Percentiles rank a stretch among this genome's conserved stretches.
These are phyloP conservation scores for Xylaria sp. DNA, from an alignment of 2,329 filamentous ascomycete genomes.

Conservation along the genomic window DNA sequence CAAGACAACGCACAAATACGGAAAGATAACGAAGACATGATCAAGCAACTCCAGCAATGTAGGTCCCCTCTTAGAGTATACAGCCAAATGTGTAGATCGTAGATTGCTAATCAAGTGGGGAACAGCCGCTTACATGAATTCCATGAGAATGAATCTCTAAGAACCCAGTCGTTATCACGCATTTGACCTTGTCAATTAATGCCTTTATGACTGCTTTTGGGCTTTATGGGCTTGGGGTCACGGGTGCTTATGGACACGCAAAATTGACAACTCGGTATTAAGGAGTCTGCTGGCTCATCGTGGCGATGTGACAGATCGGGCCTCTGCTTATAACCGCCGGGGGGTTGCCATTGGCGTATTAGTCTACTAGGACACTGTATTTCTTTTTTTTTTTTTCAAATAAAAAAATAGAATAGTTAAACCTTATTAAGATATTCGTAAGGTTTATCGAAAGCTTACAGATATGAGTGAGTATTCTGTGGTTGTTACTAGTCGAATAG, in stretches of 20 bases:
- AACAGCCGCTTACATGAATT: slow-evolving; percentile 36
- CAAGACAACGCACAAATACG: slow-evolving; percentile 12
- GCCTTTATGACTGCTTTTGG: not conserved
- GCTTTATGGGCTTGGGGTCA: not conserved
- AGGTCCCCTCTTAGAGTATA: not conserved
- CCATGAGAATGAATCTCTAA: slow-evolving; percentile 32
- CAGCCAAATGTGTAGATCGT: not conserved
- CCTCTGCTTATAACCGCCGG: no score
- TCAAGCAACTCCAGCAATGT: slow-evolving; percentile 31
- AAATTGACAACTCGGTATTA: no score
- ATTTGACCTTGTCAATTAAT: not conserved
- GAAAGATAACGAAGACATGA: slow-evolving; percentile 24
- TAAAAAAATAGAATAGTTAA: no score
- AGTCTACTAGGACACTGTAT: no score
- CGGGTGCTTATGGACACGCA: not conserved
- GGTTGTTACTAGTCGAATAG: no score
- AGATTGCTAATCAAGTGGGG: slow-evolving; percentile 11
- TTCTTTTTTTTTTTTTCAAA: no score
- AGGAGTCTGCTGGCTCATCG: no score
- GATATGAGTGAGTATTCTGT: no score
- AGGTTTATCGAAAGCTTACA: no score
- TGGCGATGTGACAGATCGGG: no score
- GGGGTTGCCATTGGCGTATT: no score
- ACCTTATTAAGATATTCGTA: no score
- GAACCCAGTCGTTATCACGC: not conserved